A percentile compares a stretch with the other conserved stretches of the same genome.
phyloP scores from a whole-genome alignment of 306 rosid species.

The Gynostemma pentaphyllum region DNA sequence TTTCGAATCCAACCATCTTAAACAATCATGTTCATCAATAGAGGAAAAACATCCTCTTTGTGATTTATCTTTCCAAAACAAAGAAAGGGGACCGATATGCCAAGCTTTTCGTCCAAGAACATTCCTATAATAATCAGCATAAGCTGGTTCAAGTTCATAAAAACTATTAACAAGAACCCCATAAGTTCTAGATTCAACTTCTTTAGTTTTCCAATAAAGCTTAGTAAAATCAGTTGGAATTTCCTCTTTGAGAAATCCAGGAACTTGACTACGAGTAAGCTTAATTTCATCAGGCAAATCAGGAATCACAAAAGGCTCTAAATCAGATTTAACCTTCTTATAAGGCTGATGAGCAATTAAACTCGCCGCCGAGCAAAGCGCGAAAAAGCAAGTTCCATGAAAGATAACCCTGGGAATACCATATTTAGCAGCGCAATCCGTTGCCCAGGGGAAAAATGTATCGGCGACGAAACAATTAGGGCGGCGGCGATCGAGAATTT shows the following conservation, averaged over 20 bases:
- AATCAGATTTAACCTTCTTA: constrained; percentile 17
- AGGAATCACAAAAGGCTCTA: constrained; percentile 19
- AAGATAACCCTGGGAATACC: constrained; percentile 30
- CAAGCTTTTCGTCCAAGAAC: constrained; percentile 33
- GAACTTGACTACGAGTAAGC: constrained; percentile 11
- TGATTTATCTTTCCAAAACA: constrained; percentile 9
- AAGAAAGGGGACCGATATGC: constrained; percentile 52
- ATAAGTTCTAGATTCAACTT: constrained; percentile 23
- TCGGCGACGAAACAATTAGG: constrained; percentile 26
- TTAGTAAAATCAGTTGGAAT: not conserved
- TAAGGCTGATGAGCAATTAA: constrained; percentile 4
- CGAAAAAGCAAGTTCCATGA: constrained; percentile 18
- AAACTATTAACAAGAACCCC: constrained; percentile 45
- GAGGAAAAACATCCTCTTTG: constrained; percentile 5
- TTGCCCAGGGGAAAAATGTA: constrained; percentile 21
- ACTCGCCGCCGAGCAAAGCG: constrained; percentile 9
- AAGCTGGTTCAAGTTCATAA: constrained; percentile 38
- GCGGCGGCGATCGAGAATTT: constrained; percentile 8
- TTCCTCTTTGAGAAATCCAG: constrained; percentile 1
- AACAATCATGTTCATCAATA: constrained; percentile 9
- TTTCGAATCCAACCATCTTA: constrained; percentile 28
- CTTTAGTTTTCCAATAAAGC: not conserved
- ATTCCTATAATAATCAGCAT: constrained; percentile 26
- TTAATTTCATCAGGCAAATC: constrained; percentile 18
- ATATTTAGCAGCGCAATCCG: constrained; percentile 14